phyloP scores from a whole-genome alignment of 768 basidiomycete species.

The Collybia nuda region DNA sequence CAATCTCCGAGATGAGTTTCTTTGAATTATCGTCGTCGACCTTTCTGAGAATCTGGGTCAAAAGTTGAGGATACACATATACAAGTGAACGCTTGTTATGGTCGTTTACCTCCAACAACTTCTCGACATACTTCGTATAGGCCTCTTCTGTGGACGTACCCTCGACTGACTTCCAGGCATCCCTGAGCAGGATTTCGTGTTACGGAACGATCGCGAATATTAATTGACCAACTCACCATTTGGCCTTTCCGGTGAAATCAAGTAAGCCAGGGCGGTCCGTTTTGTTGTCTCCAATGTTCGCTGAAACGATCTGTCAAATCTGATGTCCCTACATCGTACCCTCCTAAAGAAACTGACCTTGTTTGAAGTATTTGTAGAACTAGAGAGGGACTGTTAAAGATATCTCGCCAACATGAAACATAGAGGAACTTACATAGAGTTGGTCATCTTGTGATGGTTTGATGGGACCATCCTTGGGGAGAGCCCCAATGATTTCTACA shows the following conservation, averaged over 20 bases:
- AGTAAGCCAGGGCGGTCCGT: slow-evolving; percentile 68
- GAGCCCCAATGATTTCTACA: slow-evolving; percentile 57
- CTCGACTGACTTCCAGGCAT: slow-evolving; percentile 80
- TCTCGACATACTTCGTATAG: slow-evolving; percentile 68
- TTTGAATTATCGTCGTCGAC: slow-evolving; percentile 51
- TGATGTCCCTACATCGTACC: slow-evolving; percentile 5
- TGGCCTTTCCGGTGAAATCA: slow-evolving; percentile 86
- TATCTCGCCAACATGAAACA: slow-evolving; percentile 9
- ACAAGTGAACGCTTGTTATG: not conserved
- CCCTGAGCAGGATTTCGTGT: slow-evolving; percentile 45
- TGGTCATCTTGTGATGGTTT: slow-evolving; percentile 72
- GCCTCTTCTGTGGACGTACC: slow-evolving; percentile 76
- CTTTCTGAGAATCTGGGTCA: slow-evolving; percentile 54
- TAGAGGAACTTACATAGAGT: slow-evolving; percentile 64
- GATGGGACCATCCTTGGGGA: slow-evolving; percentile 82
- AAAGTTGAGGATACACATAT: not conserved
- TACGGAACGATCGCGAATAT: slow-evolving; percentile 7
- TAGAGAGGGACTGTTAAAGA: slow-evolving; percentile 28
- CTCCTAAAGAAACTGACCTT: slow-evolving; percentile 49
- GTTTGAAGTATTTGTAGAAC: slow-evolving; percentile 97
- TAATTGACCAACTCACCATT: slow-evolving; percentile 59
- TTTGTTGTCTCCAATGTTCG: slow-evolving; percentile 72
- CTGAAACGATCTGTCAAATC: slow-evolving; percentile 33
- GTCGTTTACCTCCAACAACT: slow-evolving; percentile 61
- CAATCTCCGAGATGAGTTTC: slow-evolving; percentile 57